phyloP scores from a whole-genome alignment of 1,284 basidiomycete genomes.

The Apiotrichum brassicae region DNA sequence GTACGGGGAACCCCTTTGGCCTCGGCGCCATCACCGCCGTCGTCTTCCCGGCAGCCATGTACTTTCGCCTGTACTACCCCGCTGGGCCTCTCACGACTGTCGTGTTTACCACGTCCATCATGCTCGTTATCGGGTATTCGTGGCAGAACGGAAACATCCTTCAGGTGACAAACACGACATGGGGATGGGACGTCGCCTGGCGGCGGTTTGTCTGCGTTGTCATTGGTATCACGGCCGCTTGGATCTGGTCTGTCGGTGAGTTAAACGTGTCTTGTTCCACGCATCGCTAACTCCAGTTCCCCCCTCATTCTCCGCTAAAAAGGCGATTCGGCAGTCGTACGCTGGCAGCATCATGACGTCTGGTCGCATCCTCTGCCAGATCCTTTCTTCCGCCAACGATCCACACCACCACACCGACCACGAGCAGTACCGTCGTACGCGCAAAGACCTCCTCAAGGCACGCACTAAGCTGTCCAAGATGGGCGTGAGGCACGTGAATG shows the following conservation, averaged over 20 bases:
- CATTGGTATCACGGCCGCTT: slow-evolving; percentile 41
- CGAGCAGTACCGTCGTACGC: slow-evolving; percentile 23
- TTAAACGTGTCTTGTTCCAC: not conserved
- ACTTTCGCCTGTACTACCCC: slow-evolving; percentile 64
- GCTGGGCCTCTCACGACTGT: slow-evolving; percentile 63
- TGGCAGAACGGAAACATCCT: slow-evolving; percentile 39
- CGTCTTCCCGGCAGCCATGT: slow-evolving; percentile 56
- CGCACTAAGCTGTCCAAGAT: slow-evolving; percentile 38
- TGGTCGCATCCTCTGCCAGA: slow-evolving; percentile 46
- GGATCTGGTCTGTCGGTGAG: slow-evolving; percentile 39
- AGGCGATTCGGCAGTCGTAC: slow-evolving; percentile 46
- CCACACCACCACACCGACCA: slow-evolving; percentile 24
- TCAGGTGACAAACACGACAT: slow-evolving; percentile 37
- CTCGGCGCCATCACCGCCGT: slow-evolving; percentile 64
- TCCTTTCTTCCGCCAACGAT: slow-evolving; percentile 44
- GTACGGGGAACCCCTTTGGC: slow-evolving; percentile 63
- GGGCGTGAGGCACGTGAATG: slow-evolving; percentile 39
- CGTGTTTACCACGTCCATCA: slow-evolving; percentile 65
- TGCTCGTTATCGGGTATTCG: slow-evolving; percentile 62
- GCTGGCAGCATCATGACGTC: slow-evolving; percentile 43
- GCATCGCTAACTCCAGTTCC: slow-evolving; percentile 35
- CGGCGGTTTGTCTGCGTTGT: slow-evolving; percentile 45
- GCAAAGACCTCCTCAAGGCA: slow-evolving; percentile 32
- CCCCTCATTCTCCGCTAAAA: slow-evolving; percentile 44
- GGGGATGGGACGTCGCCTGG: slow-evolving; percentile 51